Evolutionary conservation across 352 stramenopile genomes (phyloP).

Genomic region (Phytophthora megakarya): DNA sequence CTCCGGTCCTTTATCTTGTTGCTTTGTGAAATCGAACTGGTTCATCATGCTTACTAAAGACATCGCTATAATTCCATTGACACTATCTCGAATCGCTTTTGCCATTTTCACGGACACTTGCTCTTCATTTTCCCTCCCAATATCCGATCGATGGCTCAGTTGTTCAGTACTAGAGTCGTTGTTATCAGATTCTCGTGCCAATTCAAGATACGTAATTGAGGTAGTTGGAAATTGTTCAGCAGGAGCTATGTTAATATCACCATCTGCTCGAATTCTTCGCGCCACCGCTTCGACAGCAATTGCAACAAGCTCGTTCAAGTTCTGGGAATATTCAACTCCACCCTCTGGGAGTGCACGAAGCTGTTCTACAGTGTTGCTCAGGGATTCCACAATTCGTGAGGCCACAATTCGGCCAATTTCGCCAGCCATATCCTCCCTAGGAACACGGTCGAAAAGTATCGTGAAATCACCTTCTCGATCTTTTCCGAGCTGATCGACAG

Average conservation of each 20-base stretch:
- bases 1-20: conserved; percentile 4
- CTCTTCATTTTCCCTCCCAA: conserved; percentile 6
- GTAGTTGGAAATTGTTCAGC: neutral
- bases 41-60: conserved; percentile 37
- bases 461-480: conserved; percentile 11
- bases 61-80: conserved; percentile 42
- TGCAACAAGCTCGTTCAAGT: conserved; percentile 35
- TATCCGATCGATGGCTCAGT: conserved; percentile 1
- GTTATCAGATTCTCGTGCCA: conserved; percentile 9
- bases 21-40: conserved; percentile 18
- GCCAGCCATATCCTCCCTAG: conserved; percentile 28
- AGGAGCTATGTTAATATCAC: neutral
- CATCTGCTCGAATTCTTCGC: conserved; percentile 23
- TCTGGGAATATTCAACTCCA: conserved; percentile 18
- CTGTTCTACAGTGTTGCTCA: conserved; percentile 35
- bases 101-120: conserved; percentile 43
- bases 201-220: neutral
- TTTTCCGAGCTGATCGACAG: conserved; percentile 18
- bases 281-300: conserved; percentile 31
- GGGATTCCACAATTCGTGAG: conserved; percentile 42
- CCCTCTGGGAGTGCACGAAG: conserved; percentile 18
- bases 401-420: conserved; percentile 49
- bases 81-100: conserved; percentile 42
- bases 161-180: conserved; percentile 15
- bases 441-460: conserved; percentile 3